A percentile compares a stretch with the other conserved stretches of the same genome.
Conservation (phyloP, 1,139 yeast species). For the Kluyveromyces sp. region DNA sequence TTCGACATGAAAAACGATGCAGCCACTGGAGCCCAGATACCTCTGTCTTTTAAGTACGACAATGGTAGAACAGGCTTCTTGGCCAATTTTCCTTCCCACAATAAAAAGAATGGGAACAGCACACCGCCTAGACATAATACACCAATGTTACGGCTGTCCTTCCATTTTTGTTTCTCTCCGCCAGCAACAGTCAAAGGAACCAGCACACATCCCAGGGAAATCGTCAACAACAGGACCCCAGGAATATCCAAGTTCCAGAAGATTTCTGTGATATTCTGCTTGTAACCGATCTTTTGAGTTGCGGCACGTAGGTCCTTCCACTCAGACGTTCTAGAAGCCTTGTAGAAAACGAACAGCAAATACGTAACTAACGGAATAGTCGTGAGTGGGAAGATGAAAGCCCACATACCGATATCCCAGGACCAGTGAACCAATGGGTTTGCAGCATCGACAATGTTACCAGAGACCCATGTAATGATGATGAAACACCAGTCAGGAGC, state of each 20-base stretch:
- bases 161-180: constrained; percentile 47
- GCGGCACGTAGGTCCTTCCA: constrained; percentile 5
- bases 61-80: constrained; percentile 52
- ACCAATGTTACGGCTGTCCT: constrained; percentile 48
- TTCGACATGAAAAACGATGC: constrained; percentile 37
- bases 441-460: constrained; percentile 40
- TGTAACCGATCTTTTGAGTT: not conserved
- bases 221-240: constrained; percentile 46
- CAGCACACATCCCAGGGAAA: constrained; percentile 46
- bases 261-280: constrained; percentile 9
- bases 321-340: constrained; percentile 40
- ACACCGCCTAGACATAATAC: constrained; percentile 56
- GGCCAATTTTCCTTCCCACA: constrained; percentile 49
- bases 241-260: constrained; percentile 48
- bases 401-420: constrained; percentile 71
- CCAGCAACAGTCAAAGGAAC: constrained; percentile 54
- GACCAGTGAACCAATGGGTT: constrained; percentile 43
- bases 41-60: constrained; percentile 49
- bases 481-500: constrained; percentile 61
- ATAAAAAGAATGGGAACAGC: constrained; percentile 43
- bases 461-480: constrained; percentile 66
- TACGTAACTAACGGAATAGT: constrained; percentile 47
- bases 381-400: constrained; percentile 57
- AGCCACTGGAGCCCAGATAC: constrained; percentile 53
- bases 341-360: constrained; percentile 52